Base-by-base conservation (phyloP, 2,329 filamentous ascomycete species). In the Apiospora marii region DNA sequence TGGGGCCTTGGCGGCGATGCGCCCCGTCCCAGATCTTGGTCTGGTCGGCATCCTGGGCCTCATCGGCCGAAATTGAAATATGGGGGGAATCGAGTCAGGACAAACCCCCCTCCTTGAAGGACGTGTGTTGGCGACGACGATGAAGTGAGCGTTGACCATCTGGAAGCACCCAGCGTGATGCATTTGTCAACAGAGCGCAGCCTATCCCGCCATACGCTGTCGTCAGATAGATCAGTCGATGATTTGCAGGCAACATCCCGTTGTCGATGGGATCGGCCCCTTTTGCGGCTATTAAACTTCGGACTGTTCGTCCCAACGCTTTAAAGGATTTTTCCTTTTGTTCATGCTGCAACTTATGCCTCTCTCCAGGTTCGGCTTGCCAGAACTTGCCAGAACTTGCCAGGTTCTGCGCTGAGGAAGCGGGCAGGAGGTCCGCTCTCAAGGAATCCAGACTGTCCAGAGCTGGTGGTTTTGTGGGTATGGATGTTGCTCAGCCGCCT, bases 401-500 rank as follows among this genome's bases (percentile, higher is more conserved):
- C 37, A 41, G 37, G 37, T 41, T 10, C 37, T 41, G 37, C 7
- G 10, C 30, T 37, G 53, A 37, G 58, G 30, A 64, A 13, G 34
- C 34, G 58, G 58, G 19, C 30, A 30, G 30, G 30, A 61, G 34
- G 30, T 61, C 30, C 53, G 30, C 30, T 16, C 7, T 48, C 16
- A 10, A 41, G 30, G 53, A 19, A 37, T 34, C 51, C 19, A 61
- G 30, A 37, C 30, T 37, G 44, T 30, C 16, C 46, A 49, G 46
- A 49, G 19, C 5, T 37, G 53, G 12, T 37, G 30, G 4, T 14
- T 24, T 34, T n/a, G 19, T 34, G 19, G 34, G 58, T 37, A 19
- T n/a, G 34, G 30, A n/a, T 34, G 58, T 41, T 64, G 58, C 58
- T 64, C 58, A 64, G 58, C 58, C 58, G 58, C 58, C 58, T 64